Percentiles rank a stretch among this genome's conserved stretches.
Evolutionary conservation across 306 rosid species (phyloP).

Genomic region (Dicorynia guianensis): DNA sequence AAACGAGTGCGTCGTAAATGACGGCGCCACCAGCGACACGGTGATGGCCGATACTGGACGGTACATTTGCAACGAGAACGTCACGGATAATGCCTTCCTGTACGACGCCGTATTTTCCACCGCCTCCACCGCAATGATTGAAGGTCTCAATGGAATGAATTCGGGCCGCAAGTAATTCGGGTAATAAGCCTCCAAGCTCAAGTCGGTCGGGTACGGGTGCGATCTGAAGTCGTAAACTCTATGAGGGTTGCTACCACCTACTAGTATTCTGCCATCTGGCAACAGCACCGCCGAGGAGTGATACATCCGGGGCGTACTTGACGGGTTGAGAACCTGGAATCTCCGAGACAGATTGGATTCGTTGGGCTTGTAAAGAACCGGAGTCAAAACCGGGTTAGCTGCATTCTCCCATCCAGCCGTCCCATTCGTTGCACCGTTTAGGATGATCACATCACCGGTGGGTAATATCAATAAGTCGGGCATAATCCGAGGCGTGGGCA

Average conservation of each 20-base stretch:
- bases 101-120: conserved; percentile 42
- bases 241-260: conserved; percentile 89
- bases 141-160: conserved; percentile 37
- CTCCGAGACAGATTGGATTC: conserved; percentile 18
- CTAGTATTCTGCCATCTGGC: conserved; percentile 75
- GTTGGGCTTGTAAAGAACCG: conserved; percentile 57
- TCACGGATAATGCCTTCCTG: conserved; percentile 45
- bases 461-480: conserved; percentile 74
- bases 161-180: conserved; percentile 61
- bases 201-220: conserved; percentile 59
- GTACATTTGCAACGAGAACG: conserved; percentile 43
- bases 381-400: conserved; percentile 54
- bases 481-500: conserved; percentile 82
- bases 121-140: conserved; percentile 52
- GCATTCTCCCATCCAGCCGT: conserved; percentile 81
- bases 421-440: conserved; percentile 77
- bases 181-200: conserved; percentile 69
- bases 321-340: conserved; percentile 53
- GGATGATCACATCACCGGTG: conserved; percentile 59
- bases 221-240: conserved; percentile 57
- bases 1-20: conserved; percentile 78
- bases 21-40: conserved; percentile 61
- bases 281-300: conserved; percentile 70
- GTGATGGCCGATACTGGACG: conserved; percentile 9
- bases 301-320: conserved; percentile 65